phyloP scores from a whole-genome alignment of 768 basidiomycete species.

The Fomitopsis pulvina region DNA sequence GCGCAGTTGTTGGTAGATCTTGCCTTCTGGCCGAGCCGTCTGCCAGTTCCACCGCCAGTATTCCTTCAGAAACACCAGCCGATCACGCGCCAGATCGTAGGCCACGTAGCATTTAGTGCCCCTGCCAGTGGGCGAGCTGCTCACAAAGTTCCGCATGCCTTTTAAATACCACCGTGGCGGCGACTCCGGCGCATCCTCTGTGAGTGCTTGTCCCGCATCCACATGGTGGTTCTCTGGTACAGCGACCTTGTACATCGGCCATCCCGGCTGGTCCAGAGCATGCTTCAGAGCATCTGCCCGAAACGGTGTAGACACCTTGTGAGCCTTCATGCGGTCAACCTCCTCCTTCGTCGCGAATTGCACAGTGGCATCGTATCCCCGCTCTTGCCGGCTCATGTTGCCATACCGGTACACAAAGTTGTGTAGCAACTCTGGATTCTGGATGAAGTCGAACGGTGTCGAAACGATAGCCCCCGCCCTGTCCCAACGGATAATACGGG shows the following conservation, averaged over 20 bases:
- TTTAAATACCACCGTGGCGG: no score
- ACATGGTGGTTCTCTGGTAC: neutral
- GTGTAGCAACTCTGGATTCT: neutral
- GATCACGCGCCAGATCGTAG: no score
- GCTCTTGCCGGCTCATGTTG: neutral
- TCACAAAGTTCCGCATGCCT: no score
- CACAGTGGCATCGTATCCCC: slow-evolving; percentile 6
- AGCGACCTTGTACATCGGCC: neutral
- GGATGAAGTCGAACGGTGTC: neutral
- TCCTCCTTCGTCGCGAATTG: neutral
- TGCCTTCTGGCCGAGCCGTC: no score
- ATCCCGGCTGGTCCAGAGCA: neutral
- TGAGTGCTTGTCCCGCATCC: no score
- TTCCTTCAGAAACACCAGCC: no score
- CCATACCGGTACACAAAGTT: slow-evolving; percentile 3
- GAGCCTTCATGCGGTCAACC: neutral
- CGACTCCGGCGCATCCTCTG: no score
- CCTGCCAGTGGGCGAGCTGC: no score
- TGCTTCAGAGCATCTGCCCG: neutral
- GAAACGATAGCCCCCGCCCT: slow-evolving; percentile 5
- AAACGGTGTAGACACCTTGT: neutral
- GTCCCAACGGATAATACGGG: slow-evolving; percentile 6
- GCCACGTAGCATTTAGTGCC: no score
- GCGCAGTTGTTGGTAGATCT: no score
- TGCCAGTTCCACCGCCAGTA: no score